Evolutionary conservation across 331 rosid species (phyloP).

Genomic region (Phaseolus coccineus): DNA sequence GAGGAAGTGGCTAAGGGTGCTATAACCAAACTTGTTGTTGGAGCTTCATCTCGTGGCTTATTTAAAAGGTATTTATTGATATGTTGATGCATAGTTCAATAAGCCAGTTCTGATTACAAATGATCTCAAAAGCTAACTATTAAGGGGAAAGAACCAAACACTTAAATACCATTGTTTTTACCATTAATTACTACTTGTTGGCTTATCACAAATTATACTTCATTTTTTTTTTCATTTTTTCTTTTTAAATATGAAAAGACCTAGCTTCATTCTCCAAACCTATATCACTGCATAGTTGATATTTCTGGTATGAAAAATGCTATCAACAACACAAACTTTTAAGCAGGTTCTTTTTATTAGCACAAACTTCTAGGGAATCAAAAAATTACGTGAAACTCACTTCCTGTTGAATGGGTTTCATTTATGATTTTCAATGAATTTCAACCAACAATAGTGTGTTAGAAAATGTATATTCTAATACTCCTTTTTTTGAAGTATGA

Average conservation of each 20-base stretch:
- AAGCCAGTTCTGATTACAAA: no score
- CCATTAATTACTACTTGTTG: background rate
- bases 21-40: slow-evolving; percentile 73
- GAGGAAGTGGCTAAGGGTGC: slow-evolving; percentile 68
- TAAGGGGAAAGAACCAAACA: no score
- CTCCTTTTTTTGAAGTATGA: no score
- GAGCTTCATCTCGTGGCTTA: slow-evolving; percentile 77
- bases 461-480: no score
- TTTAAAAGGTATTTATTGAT: slow-evolving; percentile 70
- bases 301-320: background rate
- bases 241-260: background rate
- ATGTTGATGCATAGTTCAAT: slow-evolving; percentile 13
- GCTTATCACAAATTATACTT: background rate
- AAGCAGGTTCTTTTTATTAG: background rate
- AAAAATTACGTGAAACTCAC: background rate
- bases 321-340: background rate
- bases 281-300: background rate
- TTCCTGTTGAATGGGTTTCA: no score
- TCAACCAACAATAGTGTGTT: no score
- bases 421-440: no score
- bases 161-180: background rate
- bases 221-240: background rate
- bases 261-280: background rate
- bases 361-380: background rate
- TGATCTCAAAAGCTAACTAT: no score